Percentiles rank a stretch among this genome's conserved stretches.
These are phyloP conservation scores for Monosporascus sp. DNA, from an alignment of 2,329 filamentous ascomycete genomes.

Conservation along the genomic window DNA sequence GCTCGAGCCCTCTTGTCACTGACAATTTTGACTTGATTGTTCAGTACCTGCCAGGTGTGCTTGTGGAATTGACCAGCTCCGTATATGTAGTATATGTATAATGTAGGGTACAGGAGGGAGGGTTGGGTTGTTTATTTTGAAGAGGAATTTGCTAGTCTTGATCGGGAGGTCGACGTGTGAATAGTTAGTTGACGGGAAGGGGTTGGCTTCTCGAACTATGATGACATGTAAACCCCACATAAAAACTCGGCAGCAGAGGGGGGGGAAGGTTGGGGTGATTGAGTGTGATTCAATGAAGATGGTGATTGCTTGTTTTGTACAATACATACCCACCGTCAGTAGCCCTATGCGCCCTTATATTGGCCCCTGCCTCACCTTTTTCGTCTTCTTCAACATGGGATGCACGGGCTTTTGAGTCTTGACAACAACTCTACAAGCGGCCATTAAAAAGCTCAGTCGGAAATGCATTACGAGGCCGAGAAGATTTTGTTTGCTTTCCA, in stretches of 20 bases:
- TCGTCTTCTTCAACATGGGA: no score
- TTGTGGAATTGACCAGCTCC: neutral
- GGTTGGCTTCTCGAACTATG: neutral
- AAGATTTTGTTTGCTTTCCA: no score
- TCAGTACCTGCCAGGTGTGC: neutral
- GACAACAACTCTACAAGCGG: no score
- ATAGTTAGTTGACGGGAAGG: neutral
- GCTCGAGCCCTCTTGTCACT: neutral
- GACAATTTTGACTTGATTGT: neutral
- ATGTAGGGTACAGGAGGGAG: slow-evolving; percentile 4
- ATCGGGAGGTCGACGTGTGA: neutral
- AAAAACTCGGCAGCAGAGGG: no score
- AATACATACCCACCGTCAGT: no score
- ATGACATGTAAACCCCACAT: neutral
- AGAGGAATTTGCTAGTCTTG: neutral
- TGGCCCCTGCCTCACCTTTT: no score
- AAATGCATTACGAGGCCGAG: no score
- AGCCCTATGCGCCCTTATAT: no score
- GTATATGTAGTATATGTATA: neutral
- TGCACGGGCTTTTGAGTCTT: no score
- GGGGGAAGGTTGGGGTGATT: neutral
- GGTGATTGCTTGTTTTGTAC: no score
- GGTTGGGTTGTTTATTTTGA: slow-evolving; percentile 3
- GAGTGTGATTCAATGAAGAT: neutral
- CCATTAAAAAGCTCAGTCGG: no score